phyloP scores from a whole-genome alignment of 1,284 basidiomycete species.

The Psilocybe mexicana region DNA sequence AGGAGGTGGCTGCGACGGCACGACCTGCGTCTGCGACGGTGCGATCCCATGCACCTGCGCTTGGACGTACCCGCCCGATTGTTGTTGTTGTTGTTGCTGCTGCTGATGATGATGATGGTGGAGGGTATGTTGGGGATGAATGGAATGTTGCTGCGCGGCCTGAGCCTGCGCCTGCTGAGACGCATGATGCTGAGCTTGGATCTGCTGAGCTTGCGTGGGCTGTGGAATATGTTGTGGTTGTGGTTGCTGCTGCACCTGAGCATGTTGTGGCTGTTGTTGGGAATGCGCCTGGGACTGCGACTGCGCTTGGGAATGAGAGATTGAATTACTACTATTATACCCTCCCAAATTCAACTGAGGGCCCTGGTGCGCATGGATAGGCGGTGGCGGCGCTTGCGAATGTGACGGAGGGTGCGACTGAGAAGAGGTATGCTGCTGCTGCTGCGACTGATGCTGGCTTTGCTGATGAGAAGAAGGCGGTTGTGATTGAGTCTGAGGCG shows the following conservation, averaged over 20 bases:
- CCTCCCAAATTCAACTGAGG: conserved; percentile 28
- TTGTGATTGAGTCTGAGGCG: conserved; percentile 3
- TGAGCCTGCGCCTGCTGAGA: not conserved
- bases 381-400: conserved; percentile 22
- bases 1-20: conserved; percentile 1
- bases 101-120: not conserved
- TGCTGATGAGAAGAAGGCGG: conserved; percentile 13
- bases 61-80: not conserved
- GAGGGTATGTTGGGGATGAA: no score
- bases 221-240: conserved; percentile 13
- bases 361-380: conserved; percentile 22
- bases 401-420: conserved; percentile 20
- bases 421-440: conserved; percentile 23
- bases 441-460: conserved; percentile 18
- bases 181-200: not conserved
- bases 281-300: conserved; percentile 3
- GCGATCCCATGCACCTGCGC: not conserved
- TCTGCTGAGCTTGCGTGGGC: conserved; percentile 16
- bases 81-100: not conserved
- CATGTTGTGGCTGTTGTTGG: conserved; percentile 8
- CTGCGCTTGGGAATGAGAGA: conserved; percentile 4
- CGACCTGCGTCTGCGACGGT: not conserved
- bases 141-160: no score
- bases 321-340: not conserved
- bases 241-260: conserved; percentile 4